Percentiles rank a stretch among this genome's conserved stretches.
Evolutionary conservation across 306 rosid species (phyloP).

Genomic region (Cyamopsis tetragonoloba): DNA sequence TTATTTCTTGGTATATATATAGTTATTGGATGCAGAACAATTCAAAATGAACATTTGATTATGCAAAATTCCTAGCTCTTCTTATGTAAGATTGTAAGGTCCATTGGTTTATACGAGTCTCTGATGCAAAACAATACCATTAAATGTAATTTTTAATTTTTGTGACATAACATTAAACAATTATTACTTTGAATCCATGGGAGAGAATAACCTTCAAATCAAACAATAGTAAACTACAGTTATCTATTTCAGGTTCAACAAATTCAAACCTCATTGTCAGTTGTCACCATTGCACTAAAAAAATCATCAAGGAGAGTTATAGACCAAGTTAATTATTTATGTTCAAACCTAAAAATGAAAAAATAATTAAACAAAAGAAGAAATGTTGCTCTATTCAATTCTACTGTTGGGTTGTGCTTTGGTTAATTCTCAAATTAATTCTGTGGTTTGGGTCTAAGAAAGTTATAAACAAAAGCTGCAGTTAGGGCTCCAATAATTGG

Average conservation of each 20-base stretch:
- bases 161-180: too few species aligned
- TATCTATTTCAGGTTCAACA: background rate
- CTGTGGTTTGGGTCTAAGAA: slow-evolving; percentile 32
- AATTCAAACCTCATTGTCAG: too few species aligned
- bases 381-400: background rate
- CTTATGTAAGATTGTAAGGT: too few species aligned
- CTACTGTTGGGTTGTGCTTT: background rate
- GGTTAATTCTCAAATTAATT: background rate
- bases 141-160: too few species aligned
- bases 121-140: too few species aligned
- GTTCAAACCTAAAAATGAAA: background rate
- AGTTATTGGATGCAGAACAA: background rate
- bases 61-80: too few species aligned
- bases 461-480: slow-evolving; percentile 43
- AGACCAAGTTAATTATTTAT: too few species aligned
- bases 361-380: background rate
- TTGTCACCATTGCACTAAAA: too few species aligned
- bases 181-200: too few species aligned
- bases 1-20: slow-evolving; percentile 7
- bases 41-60: background rate
- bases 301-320: background rate
- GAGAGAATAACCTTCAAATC: background rate
- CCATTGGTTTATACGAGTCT: too few species aligned
- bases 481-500: slow-evolving; percentile 53
- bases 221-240: background rate